A percentile compares a stretch with the other conserved stretches of the same genome.
phyloP scores from a whole-genome alignment of 2,329 filamentous ascomycete genomes.

The Phialemonium atrogriseum region DNA sequence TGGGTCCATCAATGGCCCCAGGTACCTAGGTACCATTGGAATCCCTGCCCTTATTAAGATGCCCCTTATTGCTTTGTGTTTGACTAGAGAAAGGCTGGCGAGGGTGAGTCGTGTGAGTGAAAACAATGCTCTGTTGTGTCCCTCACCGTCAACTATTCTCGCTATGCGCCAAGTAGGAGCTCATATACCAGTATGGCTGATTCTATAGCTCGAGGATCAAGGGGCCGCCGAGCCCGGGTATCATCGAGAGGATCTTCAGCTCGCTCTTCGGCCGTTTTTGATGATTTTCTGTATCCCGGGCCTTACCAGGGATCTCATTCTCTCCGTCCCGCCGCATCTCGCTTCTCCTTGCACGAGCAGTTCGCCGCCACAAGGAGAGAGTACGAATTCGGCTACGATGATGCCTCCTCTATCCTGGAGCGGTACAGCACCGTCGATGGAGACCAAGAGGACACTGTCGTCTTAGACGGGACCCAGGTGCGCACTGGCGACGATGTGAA shows the following conservation, averaged over 20 bases:
- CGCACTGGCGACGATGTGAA: too few species aligned
- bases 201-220: not conserved
- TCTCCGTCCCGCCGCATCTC: conserved; percentile 29
- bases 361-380: conserved; percentile 38
- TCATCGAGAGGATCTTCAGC: not conserved
- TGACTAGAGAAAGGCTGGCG: not conserved
- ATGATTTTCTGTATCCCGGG: conserved; percentile 5
- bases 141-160: too few species aligned
- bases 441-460: conserved; percentile 12
- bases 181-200: not conserved
- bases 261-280: conserved; percentile 4
- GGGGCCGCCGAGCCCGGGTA: conserved; percentile 1
- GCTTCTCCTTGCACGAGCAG: conserved; percentile 38
- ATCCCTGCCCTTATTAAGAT: too few species aligned
- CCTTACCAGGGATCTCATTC: conserved; percentile 9
- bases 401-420: conserved; percentile 34
- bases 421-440: conserved; percentile 17
- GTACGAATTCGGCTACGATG: conserved; percentile 39
- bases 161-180: too few species aligned
- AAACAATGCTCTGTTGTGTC: too few species aligned
- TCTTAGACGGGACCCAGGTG: conserved; percentile 7
- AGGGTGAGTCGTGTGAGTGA: too few species aligned
- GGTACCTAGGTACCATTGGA: too few species aligned
- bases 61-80: too few species aligned
- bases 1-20: too few species aligned